Evolutionary conservation across 2,329 filamentous ascomycete genomes (phyloP).

Genomic region (Alternaria solani): DNA sequence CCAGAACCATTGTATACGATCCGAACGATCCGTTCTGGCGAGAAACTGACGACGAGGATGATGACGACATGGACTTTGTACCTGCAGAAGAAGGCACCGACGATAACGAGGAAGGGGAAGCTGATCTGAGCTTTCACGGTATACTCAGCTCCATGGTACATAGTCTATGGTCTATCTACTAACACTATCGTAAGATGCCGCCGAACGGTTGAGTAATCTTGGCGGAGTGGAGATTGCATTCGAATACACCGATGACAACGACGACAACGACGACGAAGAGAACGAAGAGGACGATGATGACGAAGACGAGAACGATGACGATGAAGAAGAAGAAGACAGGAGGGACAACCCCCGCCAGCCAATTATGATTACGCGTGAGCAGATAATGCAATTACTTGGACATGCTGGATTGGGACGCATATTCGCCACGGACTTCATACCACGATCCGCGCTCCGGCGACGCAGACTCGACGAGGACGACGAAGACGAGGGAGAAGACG

Average conservation of each 20-base stretch:
- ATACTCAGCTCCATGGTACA: background rate
- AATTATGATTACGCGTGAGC: constrained; percentile 56
- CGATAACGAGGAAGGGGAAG: constrained; percentile 51
- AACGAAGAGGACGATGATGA: constrained; percentile 26
- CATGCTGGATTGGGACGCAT: constrained; percentile 62
- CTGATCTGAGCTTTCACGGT: constrained; percentile 50
- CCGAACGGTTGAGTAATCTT: constrained; percentile 53
- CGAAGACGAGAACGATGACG: constrained; percentile 42
- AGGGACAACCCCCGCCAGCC: constrained; percentile 32
- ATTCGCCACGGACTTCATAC: constrained; percentile 50
- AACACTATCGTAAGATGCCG: constrained; percentile 44
- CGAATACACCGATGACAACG: constrained; percentile 51
- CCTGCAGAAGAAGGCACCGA: constrained; percentile 53
- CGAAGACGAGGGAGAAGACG: constrained; percentile 53
- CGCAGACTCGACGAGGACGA: constrained; percentile 39
- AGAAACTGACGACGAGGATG: constrained; percentile 42
- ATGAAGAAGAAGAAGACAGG: constrained; percentile 33
- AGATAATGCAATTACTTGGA: constrained; percentile 64
- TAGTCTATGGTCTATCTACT: constrained; percentile 1
- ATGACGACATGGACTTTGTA: constrained; percentile 62
- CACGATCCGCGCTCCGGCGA: constrained; percentile 25
- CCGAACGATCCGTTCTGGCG: constrained; percentile 46
- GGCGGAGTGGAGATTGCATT: constrained; percentile 54
- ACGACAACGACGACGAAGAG: constrained; percentile 45
- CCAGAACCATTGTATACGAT: constrained; percentile 42